Evolutionary conservation across 2,329 filamentous ascomycete genomes (phyloP).

Genomic region (Stachybotrys elegans): DNA sequence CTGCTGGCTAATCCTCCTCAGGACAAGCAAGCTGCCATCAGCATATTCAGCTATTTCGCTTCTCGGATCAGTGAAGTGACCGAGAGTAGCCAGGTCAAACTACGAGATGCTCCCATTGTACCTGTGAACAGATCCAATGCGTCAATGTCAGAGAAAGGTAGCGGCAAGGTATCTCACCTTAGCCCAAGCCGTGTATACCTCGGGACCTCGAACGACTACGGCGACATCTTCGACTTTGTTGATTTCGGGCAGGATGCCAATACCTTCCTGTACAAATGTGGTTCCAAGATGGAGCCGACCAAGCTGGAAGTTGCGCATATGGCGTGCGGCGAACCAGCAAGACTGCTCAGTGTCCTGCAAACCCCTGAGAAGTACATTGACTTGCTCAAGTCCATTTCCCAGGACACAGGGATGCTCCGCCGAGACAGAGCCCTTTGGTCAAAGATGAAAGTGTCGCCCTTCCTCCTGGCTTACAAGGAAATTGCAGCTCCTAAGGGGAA

Average conservation of each 20-base stretch:
- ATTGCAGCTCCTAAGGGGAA: slow-evolving; percentile 46
- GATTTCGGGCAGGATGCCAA: slow-evolving; percentile 89
- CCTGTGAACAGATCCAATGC: slow-evolving; percentile 48
- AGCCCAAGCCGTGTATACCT: slow-evolving; percentile 75
- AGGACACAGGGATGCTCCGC: slow-evolving; percentile 64
- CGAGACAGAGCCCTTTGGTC: slow-evolving; percentile 73
- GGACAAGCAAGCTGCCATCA: slow-evolving; percentile 59
- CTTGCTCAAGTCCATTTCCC: slow-evolving; percentile 74
- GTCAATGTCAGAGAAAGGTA: slow-evolving; percentile 34
- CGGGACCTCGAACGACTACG: slow-evolving; percentile 65
- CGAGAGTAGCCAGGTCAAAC: slow-evolving; percentile 50
- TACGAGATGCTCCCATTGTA: slow-evolving; percentile 65
- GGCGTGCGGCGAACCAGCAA: slow-evolving; percentile 77
- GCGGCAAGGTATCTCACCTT: slow-evolving; percentile 33
- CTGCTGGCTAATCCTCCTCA: slow-evolving; percentile 69
- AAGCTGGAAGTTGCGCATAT: slow-evolving; percentile 79
- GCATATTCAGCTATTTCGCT: slow-evolving; percentile 79
- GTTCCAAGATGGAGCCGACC: slow-evolving; percentile 86
- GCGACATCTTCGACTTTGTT: slow-evolving; percentile 93
- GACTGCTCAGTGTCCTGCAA: slow-evolving; percentile 74
- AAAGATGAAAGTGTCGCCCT: slow-evolving; percentile 69
- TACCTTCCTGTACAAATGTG: slow-evolving; percentile 79
- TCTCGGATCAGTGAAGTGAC: slow-evolving; percentile 70
- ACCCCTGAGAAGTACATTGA: slow-evolving; percentile 81
- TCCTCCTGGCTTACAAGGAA: slow-evolving; percentile 81